Evolutionary conservation across 1,139 yeast species (phyloP).

Genomic region (Geotrichum reessii): DNA sequence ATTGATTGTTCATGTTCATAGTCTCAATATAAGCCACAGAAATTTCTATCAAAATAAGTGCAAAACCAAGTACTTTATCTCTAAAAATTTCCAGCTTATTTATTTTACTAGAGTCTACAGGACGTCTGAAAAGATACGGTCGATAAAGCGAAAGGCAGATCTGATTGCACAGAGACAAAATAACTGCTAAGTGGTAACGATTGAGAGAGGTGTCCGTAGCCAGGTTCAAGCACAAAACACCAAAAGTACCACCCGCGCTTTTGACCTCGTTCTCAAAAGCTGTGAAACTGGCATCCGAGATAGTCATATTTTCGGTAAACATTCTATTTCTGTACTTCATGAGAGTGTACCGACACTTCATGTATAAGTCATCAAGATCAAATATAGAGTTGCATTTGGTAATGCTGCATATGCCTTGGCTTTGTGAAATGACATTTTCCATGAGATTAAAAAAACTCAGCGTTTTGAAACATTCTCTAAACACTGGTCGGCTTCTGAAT

Average conservation of each 20-base stretch:
- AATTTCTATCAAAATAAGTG: slow-evolving; percentile 5
- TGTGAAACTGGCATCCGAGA: neutral
- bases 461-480: neutral
- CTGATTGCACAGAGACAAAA: slow-evolving; percentile 5
- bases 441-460: slow-evolving; percentile 1
- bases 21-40: neutral
- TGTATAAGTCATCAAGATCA: slow-evolving; percentile 2
- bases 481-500: neutral
- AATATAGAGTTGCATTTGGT: neutral
- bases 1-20: neutral
- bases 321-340: slow-evolving; percentile 5
- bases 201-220: neutral
- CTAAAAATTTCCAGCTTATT: neutral
- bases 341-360: slow-evolving; percentile 9
- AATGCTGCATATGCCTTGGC: neutral
- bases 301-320: neutral
- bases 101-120: neutral
- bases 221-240: neutral
- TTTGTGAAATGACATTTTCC: slow-evolving; percentile 4
- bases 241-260: slow-evolving; percentile 8
- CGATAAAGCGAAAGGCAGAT: slow-evolving; percentile 4
- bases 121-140: neutral
- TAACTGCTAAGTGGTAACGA: neutral
- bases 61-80: slow-evolving; percentile 2
- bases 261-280: slow-evolving; percentile 5